Conservation (phyloP, 257 asterid species). For the Lavandula angustifolia region DNA sequence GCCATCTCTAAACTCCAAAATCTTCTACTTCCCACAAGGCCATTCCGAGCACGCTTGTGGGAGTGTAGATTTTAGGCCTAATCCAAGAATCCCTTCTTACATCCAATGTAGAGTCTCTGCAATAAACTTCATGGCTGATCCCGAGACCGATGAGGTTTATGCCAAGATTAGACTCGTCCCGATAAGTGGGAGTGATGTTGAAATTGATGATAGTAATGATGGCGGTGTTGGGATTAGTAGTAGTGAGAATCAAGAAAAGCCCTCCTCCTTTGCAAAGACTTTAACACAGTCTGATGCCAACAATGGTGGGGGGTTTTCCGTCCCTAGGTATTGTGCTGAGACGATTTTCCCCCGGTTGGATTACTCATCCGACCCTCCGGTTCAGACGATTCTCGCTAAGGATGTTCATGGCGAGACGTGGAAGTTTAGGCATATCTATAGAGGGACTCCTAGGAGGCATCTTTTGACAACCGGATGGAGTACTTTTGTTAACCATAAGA, state of each 20-base stretch:
- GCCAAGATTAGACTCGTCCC: slow-evolving; percentile 62
- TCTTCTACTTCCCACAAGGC: slow-evolving; percentile 93
- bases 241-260: slow-evolving; percentile 57
- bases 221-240: slow-evolving; percentile 27
- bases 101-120: slow-evolving; percentile 58
- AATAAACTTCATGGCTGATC: slow-evolving; percentile 82
- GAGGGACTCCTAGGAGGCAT: slow-evolving; percentile 96
- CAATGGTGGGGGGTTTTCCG: slow-evolving; percentile 94
- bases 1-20: slow-evolving; percentile 63
- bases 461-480: slow-evolving; percentile 97
- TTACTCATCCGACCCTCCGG: slow-evolving; percentile 80
- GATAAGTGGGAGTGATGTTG: slow-evolving; percentile 32
- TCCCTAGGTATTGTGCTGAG: slow-evolving; percentile 94
- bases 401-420: slow-evolving; percentile 93
- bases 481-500: slow-evolving; percentile 86
- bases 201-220: slow-evolving; percentile 39
- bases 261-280: slow-evolving; percentile 83
- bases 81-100: slow-evolving; percentile 54
- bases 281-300: slow-evolving; percentile 65
- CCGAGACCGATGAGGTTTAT: slow-evolving; percentile 80
- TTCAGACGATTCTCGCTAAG: slow-evolving; percentile 77
- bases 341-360: slow-evolving; percentile 80
- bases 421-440: slow-evolving; percentile 88
- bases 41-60: slow-evolving; percentile 76
- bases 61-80: slow-evolving; percentile 58